These are phyloP conservation scores for Lanmaoa rubissima DNA, from an alignment of 768 basidiomycete species.

Conservation along the genomic window DNA sequence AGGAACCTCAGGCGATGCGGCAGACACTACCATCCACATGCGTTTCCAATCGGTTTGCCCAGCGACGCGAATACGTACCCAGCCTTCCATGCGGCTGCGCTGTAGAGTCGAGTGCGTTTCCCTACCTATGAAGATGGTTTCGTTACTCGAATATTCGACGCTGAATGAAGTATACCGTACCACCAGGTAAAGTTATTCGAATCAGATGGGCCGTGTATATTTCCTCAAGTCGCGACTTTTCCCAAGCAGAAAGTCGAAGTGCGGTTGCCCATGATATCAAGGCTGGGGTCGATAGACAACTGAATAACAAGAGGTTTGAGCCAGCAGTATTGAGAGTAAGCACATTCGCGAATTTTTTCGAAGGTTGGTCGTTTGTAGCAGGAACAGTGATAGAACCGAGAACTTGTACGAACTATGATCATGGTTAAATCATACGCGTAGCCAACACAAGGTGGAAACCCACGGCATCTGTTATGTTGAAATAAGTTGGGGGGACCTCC, in stretches of 20 bases:
- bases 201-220: constrained; percentile 96
- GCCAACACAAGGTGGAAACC: constrained; percentile 32
- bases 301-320: constrained; percentile 84
- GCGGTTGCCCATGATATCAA: constrained; percentile 91
- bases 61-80: constrained; percentile 87
- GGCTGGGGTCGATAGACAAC: constrained; percentile 68
- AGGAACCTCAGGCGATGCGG: constrained; percentile 35
- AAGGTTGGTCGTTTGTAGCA: constrained; percentile 45
- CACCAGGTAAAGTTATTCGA: constrained; percentile 63
- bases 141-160: constrained; percentile 26
- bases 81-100: constrained; percentile 82
- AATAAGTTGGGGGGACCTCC: constrained; percentile 83
- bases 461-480: constrained; percentile 87
- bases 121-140: constrained; percentile 31
- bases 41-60: constrained; percentile 98
- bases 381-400: constrained; percentile 72
- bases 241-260: constrained; percentile 88
- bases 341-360: constrained; percentile 69
- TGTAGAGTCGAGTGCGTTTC: constrained; percentile 62
- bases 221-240: constrained; percentile 92
- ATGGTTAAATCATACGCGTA: constrained; percentile 6
- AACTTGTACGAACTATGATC: constrained; percentile 69
- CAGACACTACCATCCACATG: constrained; percentile 77
- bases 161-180: constrained; percentile 26
- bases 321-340: constrained; percentile 94